Percentiles rank a stretch among this genome's conserved stretches.
Conservation (phyloP, 257 asterid species). For the Euphrasia confusa region DNA sequence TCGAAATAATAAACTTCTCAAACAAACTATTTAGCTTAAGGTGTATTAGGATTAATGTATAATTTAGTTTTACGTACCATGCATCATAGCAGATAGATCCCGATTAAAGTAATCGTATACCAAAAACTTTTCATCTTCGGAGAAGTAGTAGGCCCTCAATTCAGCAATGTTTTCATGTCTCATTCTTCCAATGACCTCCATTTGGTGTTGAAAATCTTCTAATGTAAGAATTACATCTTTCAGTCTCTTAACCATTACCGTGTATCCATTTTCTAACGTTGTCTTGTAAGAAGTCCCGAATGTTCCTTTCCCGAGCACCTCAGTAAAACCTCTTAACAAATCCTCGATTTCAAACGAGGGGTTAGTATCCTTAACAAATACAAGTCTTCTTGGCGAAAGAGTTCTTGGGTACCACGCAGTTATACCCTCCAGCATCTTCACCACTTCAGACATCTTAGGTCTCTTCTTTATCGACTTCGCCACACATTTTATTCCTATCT, state of each 20-base stretch:
- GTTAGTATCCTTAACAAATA: constrained; percentile 11
- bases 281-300: constrained; percentile 26
- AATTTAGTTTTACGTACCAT: constrained; percentile 6
- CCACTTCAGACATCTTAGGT: constrained; percentile 29
- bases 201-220: constrained; percentile 23
- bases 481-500: constrained; percentile 30
- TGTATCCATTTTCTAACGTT: background rate
- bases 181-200: constrained; percentile 25
- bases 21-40: too few species aligned
- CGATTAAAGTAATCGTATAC: constrained; percentile 4
- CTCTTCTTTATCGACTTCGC: constrained; percentile 24
- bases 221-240: background rate
- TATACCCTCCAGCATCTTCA: constrained; percentile 27
- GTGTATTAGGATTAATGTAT: too few species aligned
- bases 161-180: constrained; percentile 26
- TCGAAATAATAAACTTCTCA: too few species aligned
- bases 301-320: constrained; percentile 28
- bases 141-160: constrained; percentile 27
- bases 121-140: constrained; percentile 25
- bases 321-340: constrained; percentile 23
- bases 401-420: background rate
- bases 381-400: background rate
- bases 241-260: constrained; percentile 29
- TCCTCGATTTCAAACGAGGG: constrained; percentile 24
- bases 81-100: background rate